Evolutionary conservation across 257 asterid species (phyloP).

Genomic region (Scutellaria baicalensis): DNA sequence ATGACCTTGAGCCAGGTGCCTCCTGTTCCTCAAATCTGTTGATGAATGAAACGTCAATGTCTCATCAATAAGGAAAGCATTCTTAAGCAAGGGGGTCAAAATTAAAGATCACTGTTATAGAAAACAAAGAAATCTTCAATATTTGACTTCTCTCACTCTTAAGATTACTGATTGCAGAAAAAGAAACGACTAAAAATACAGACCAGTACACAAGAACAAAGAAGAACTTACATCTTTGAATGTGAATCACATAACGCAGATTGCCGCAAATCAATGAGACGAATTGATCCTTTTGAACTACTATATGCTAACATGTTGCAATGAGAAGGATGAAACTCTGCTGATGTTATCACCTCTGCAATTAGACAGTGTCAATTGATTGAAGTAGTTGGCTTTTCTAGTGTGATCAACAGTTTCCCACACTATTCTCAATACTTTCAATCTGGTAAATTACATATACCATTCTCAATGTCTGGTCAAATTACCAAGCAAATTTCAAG

Average conservation of each 20-base stretch:
- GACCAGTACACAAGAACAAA: not conserved
- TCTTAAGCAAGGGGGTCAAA: slow-evolving; percentile 11
- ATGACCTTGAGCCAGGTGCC: slow-evolving; percentile 96
- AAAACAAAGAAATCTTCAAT: not conserved
- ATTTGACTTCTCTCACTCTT: not conserved
- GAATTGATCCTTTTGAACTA: slow-evolving; percentile 88
- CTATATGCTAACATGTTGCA: slow-evolving; percentile 85
- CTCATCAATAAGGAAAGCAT: slow-evolving; percentile 10
- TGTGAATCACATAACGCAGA: slow-evolving; percentile 87
- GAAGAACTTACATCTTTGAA: slow-evolving; percentile 61
- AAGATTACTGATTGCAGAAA: not conserved
- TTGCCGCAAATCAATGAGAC: slow-evolving; percentile 86
- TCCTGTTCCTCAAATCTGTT: slow-evolving; percentile 98
- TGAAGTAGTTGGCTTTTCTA: not conserved
- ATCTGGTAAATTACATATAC: no score
- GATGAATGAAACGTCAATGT: slow-evolving; percentile 23
- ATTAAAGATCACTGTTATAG: slow-evolving; percentile 1
- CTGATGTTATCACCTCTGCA: slow-evolving; percentile 92
- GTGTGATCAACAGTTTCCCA: slow-evolving; percentile 2
- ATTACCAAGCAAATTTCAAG: no score
- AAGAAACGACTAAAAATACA: not conserved
- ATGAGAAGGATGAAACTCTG: slow-evolving; percentile 88
- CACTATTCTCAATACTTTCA: not conserved
- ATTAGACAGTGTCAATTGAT: slow-evolving; percentile 16
- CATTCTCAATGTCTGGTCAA: no score